Evolutionary conservation across 1,284 basidiomycete genomes (phyloP).

Genomic region (Trichosporon coremiiforme): DNA sequence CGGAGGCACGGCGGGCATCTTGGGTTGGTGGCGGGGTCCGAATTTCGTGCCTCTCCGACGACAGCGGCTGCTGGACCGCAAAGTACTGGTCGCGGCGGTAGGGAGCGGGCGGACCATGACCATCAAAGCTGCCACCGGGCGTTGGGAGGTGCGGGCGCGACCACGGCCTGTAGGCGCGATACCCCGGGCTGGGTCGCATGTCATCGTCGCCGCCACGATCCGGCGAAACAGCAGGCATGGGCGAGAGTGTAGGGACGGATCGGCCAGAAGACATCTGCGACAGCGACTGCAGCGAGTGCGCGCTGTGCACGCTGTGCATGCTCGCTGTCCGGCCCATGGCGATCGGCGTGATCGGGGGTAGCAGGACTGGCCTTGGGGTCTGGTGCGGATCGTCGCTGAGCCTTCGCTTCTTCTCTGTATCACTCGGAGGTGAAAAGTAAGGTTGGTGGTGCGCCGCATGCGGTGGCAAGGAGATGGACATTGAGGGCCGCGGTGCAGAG

Average conservation of each 20-base stretch:
- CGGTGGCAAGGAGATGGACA: neutral
- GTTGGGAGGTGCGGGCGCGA: neutral
- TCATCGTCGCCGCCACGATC: neutral
- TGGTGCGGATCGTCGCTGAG: conserved; percentile 11
- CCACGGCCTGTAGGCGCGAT: neutral
- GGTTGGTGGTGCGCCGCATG: neutral
- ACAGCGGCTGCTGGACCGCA: conserved; percentile 22
- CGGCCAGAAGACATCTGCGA: conserved; percentile 14
- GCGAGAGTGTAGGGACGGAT: neutral
- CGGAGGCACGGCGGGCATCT: neutral
- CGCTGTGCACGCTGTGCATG: neutral
- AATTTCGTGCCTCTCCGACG: conserved; percentile 25
- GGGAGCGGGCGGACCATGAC: neutral
- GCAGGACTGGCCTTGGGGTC: neutral
- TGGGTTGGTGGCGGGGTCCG: conserved; percentile 18
- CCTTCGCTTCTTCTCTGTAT: conserved; percentile 15
- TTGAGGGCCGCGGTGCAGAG: neutral
- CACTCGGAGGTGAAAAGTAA: conserved; percentile 13
- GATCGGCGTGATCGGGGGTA: conserved; percentile 13
- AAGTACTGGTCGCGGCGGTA: conserved; percentile 17
- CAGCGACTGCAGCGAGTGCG: conserved; percentile 11
- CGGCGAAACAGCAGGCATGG: neutral
- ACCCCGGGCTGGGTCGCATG: neutral
- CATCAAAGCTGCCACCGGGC: neutral
- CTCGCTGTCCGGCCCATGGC: conserved; percentile 6